Evolutionary conservation across 495 filamentous ascomycete genomes (phyloP).

Genomic region (Xylaria cubensis): DNA sequence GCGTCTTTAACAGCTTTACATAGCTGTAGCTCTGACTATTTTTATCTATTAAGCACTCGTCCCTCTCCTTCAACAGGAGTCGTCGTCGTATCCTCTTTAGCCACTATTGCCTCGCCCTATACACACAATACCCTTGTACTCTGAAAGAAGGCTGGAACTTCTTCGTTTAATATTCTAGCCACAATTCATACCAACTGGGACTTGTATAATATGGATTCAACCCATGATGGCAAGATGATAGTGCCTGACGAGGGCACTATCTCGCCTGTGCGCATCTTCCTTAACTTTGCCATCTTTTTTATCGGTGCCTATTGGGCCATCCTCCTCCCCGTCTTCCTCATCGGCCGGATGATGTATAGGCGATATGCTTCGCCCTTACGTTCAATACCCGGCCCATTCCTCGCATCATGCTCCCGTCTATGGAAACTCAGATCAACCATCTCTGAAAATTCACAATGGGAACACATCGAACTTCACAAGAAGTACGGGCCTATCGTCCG

Average conservation of each 20-base stretch:
- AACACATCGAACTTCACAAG: slow-evolving; percentile 56
- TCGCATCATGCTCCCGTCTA: slow-evolving; percentile 54
- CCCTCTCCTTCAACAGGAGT: slow-evolving; percentile 42
- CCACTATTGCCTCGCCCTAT: background rate
- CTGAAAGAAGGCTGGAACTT: slow-evolving; percentile 5
- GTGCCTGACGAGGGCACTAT: slow-evolving; percentile 37
- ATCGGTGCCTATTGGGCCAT: slow-evolving; percentile 46
- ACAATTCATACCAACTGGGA: background rate
- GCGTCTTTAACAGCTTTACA: slow-evolving; percentile 28
- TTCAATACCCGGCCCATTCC: slow-evolving; percentile 56
- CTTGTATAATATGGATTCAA: slow-evolving; percentile 18
- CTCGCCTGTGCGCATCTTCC: slow-evolving; percentile 38
- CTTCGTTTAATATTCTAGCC: background rate
- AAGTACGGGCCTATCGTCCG: slow-evolving; percentile 64
- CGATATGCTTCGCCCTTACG: slow-evolving; percentile 55
- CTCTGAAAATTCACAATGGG: slow-evolving; percentile 48
- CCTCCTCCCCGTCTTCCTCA: slow-evolving; percentile 41
- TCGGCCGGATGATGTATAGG: slow-evolving; percentile 43
- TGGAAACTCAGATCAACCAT: slow-evolving; percentile 52
- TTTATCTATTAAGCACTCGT: slow-evolving; percentile 10
- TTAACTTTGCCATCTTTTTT: slow-evolving; percentile 37
- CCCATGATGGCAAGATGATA: slow-evolving; percentile 31
- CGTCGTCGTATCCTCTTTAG: background rate
- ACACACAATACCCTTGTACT: background rate
- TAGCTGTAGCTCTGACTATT: slow-evolving; percentile 11